A percentile compares a stretch with the other conserved stretches of the same genome.
These are phyloP conservation scores for Eutypa lata DNA, from an alignment of 2,329 filamentous ascomycete species.

Conservation along the genomic window DNA sequence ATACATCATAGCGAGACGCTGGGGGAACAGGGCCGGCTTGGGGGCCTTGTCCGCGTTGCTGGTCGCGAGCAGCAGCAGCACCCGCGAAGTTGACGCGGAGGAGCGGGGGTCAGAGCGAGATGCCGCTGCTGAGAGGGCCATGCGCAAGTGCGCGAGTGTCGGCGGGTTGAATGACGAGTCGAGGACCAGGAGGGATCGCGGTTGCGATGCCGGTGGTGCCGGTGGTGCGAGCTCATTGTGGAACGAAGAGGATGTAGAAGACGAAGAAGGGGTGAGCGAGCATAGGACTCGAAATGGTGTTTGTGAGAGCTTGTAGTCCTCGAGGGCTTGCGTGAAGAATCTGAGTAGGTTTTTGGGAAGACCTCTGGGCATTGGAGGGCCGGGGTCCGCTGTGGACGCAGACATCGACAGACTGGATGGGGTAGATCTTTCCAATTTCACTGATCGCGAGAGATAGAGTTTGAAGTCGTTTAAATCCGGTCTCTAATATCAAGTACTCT, in stretches of 20 bases:
- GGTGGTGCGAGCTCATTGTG: conserved; percentile 6
- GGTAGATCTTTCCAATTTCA: too few species aligned
- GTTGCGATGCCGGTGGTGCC: conserved; percentile 18
- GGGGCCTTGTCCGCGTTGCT: conserved; percentile 66
- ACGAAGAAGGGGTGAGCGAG: conserved; percentile 28
- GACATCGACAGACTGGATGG: conserved; percentile 10
- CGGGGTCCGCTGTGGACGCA: conserved; percentile 1
- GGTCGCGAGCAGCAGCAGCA: conserved; percentile 59
- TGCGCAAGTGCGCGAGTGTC: conserved; percentile 57
- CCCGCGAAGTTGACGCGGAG: conserved; percentile 27
- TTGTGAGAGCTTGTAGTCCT: conserved; percentile 40
- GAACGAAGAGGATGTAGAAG: conserved; percentile 4
- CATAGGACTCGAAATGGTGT: conserved; percentile 44
- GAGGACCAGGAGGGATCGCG: conserved; percentile 50
- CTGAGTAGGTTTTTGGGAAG: conserved; percentile 27
- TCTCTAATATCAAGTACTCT: too few species aligned
- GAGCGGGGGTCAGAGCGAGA: conserved; percentile 10
- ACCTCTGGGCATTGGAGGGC: conserved; percentile 15
- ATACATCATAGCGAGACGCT: conserved; percentile 70
- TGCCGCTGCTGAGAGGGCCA: conserved; percentile 49
- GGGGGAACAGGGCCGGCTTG: conserved; percentile 64
- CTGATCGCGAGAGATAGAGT: too few species aligned
- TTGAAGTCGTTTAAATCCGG: too few species aligned
- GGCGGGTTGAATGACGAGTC: conserved; percentile 70
- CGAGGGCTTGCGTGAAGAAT: conserved; percentile 43